Evolutionary conservation across 176 grass and related monocot genomes (phyloP).

Genomic region (Puya raimondii): DNA sequence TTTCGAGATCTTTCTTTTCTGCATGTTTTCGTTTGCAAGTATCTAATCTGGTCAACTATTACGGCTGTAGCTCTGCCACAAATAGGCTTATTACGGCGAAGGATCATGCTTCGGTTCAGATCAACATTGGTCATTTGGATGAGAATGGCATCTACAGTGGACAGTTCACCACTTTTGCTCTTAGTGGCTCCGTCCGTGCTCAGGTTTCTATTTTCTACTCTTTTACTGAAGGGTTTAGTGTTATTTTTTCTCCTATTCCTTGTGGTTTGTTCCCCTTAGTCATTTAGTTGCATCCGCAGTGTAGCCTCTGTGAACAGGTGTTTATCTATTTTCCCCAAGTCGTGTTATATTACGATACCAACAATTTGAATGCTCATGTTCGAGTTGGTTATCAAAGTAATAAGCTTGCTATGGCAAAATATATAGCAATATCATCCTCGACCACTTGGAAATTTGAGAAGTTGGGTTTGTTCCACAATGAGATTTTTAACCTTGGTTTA

Average conservation of each 20-base stretch:
- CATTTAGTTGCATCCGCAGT: not conserved
- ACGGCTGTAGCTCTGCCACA: slow-evolving; percentile 49
- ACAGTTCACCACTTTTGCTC: slow-evolving; percentile 56
- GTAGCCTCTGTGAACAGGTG: too few relatives aligned
- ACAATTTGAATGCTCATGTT: too few relatives aligned
- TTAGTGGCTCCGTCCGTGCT: slow-evolving; percentile 68
- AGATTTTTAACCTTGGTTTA: too few relatives aligned
- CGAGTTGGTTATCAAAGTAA: too few relatives aligned
- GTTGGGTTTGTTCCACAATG: too few relatives aligned
- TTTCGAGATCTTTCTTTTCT: not conserved
- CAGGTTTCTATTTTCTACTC: slow-evolving; percentile 32
- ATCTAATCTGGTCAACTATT: not conserved
- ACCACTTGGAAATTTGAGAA: too few relatives aligned
- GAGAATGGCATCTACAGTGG: slow-evolving; percentile 65
- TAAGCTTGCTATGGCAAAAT: too few relatives aligned
- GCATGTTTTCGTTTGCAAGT: not conserved
- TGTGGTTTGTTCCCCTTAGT: not conserved
- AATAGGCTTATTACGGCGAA: slow-evolving; percentile 46
- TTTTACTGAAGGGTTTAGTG: not conserved
- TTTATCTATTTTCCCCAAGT: too few relatives aligned
- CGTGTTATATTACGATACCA: too few relatives aligned
- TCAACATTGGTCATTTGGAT: slow-evolving; percentile 70
- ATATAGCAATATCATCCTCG: too few relatives aligned
- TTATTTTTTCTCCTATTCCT: not conserved
- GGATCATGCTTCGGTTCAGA: slow-evolving; percentile 78